phyloP scores from a whole-genome alignment of 805 yeast species.

The Metschnikowia arizonensis region DNA sequence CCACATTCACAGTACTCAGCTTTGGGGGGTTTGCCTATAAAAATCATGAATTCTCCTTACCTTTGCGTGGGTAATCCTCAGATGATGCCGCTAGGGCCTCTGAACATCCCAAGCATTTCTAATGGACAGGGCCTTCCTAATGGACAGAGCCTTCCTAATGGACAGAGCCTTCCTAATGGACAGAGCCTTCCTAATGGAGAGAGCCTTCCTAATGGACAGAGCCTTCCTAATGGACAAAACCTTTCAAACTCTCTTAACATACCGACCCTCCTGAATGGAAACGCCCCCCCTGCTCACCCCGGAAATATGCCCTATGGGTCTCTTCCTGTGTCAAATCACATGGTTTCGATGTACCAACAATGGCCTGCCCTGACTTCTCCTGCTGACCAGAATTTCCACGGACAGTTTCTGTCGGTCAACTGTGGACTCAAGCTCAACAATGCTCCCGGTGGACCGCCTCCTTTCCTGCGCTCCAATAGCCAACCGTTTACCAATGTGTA shows the following conservation, averaged over 20 bases:
- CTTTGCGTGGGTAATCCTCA: conserved; percentile 6
- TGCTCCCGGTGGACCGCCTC: background rate
- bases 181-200: background rate
- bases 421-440: background rate
- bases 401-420: background rate
- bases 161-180: background rate
- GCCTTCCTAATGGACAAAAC: background rate
- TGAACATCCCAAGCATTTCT: background rate
- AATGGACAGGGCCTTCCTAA: conserved; percentile 1
- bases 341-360: conserved; percentile 3
- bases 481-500: background rate
- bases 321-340: background rate
- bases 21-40: background rate
- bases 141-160: too few relatives aligned
- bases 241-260: background rate
- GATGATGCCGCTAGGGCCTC: conserved; percentile 6
- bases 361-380: conserved; percentile 2
- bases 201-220: background rate
- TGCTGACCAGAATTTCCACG: background rate
- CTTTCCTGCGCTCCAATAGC: background rate
- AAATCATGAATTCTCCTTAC: conserved; percentile 11
- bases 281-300: background rate
- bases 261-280: background rate
- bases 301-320: background rate
- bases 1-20: background rate